Percentiles rank a stretch among this genome's conserved stretches.
Conservation (phyloP, 192 early-diverging fungal species). For the Backusella mclennaniae region DNA sequence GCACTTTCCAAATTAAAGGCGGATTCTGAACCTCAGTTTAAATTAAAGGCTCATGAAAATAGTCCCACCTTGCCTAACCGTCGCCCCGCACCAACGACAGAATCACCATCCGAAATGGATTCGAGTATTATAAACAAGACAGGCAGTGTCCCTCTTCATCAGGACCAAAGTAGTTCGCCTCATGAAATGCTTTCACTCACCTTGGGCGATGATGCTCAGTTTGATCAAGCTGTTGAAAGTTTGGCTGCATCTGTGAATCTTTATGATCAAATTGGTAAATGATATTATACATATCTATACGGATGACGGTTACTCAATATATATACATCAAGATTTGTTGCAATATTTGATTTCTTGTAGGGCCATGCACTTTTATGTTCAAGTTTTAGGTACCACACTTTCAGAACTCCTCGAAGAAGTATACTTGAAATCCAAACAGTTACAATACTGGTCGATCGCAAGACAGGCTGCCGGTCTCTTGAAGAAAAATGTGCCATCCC, state of each 20-base stretch:
- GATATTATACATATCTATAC: not conserved
- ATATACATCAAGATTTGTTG: conserved; percentile 52
- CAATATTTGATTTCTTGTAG: conserved; percentile 74
- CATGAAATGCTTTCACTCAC: conserved; percentile 54
- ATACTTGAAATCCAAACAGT: conserved; percentile 69
- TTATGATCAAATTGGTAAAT: conserved; percentile 66
- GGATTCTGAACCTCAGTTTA: conserved; percentile 31
- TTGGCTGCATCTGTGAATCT: conserved; percentile 64
- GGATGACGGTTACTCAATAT: not conserved
- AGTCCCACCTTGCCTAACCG: not conserved
- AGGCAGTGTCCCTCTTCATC: not conserved
- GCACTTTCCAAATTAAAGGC: conserved; percentile 16
- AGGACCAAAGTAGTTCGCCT: conserved; percentile 1
- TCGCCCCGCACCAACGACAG: not conserved
- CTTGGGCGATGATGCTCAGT: conserved; percentile 59
- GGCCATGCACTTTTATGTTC: conserved; percentile 54
- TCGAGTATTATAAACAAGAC: not conserved
- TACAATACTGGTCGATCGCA: conserved; percentile 75
- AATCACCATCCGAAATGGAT: not conserved
- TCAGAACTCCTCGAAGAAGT: conserved; percentile 71
- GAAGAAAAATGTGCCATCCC: conserved; percentile 69
- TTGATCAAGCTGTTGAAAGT: conserved; percentile 56
- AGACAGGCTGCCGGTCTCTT: conserved; percentile 76
- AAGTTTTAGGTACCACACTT: conserved; percentile 49
- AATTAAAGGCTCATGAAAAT: conserved; percentile 49